Base-by-base conservation (phyloP, 768 basidiomycete species). In the Trametes elegans region DNA sequence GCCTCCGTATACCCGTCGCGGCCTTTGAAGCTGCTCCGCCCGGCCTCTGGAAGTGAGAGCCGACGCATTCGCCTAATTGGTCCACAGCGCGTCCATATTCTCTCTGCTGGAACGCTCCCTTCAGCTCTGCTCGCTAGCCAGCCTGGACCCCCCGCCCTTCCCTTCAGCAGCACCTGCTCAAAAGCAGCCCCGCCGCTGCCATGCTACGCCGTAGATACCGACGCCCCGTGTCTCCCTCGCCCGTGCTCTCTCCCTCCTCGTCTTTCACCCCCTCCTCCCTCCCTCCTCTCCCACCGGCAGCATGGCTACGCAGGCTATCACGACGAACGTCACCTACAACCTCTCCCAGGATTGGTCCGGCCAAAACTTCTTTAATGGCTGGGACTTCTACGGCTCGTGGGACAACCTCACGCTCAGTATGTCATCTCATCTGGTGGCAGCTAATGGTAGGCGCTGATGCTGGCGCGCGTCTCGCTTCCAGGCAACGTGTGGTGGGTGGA, bases 401-500 rank as follows among this genome's bases (percentile, higher is more conserved):
- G 74, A 75, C 57, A 72, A 73, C 55, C 62, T 74, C 23, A 74
- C 72, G 14, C 66, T 69, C 27, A 71, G 73, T 74, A 36, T 9
- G 5, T 14, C 16, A 3, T 11, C 43, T 26, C n/a, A 18, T 43
- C 7, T 24, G 23, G n/a, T n/a, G n/a, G n/a, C 40, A 16, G 40
- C 2, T 3, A 4, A 10, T 24, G 14, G 13, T 43, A 16, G 11
- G 9, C 23, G 42, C 3, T 49, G 41, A 19, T 7, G 41, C 50
- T 52, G 7, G 44, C 32, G 10, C 21, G 14, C 16, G 7, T 23
- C 1, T 16, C 38, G 57, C 1, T 58, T 16, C 19, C 27, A 85
- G 87, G 87, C 34, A 82, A 88, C 62, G 84, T 82, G n/a, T 80
- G 79, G 35, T 89, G 79, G 74, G 71, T 84, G 10, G 76, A 78